Evolutionary conservation across 768 basidiomycete species (phyloP).

Genomic region (Tricholoma bakamatsutake): DNA sequence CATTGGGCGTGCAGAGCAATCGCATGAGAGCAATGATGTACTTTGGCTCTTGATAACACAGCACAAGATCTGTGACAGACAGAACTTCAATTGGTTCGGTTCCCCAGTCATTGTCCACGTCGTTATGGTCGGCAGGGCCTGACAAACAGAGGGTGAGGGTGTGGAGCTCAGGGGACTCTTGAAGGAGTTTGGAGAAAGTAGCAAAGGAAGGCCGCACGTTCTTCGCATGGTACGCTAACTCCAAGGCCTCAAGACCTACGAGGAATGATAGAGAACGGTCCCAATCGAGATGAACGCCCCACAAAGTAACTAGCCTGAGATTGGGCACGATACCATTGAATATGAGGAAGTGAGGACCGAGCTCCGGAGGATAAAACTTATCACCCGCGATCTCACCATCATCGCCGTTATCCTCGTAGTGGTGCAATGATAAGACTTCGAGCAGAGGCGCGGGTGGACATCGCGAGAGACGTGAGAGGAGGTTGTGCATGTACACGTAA

Average conservation of each 20-base stretch:
- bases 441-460: conserved; percentile 48
- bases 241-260: conserved; percentile 40
- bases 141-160: conserved; percentile 49
- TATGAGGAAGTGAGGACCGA: conserved; percentile 36
- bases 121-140: conserved; percentile 43
- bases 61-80: conserved; percentile 31
- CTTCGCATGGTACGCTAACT: conserved; percentile 56
- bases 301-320: conserved; percentile 43
- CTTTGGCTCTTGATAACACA: conserved; percentile 34
- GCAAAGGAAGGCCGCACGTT: conserved; percentile 58
- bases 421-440: conserved; percentile 47
- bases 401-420: conserved; percentile 38
- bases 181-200: conserved; percentile 47
- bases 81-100: conserved; percentile 30
- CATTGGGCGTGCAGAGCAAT: conserved; percentile 33
- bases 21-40: conserved; percentile 34
- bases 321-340: conserved; percentile 54
- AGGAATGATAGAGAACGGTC: conserved; percentile 38
- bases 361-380: conserved; percentile 33
- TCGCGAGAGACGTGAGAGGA: conserved; percentile 37
- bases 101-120: conserved; percentile 30
- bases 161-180: conserved; percentile 45
- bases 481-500: conserved; percentile 41
- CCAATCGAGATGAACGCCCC: conserved; percentile 74
- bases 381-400: conserved; percentile 22